phyloP scores from a whole-genome alignment of 768 basidiomycete genomes.

The Crepidotus variabilis region DNA sequence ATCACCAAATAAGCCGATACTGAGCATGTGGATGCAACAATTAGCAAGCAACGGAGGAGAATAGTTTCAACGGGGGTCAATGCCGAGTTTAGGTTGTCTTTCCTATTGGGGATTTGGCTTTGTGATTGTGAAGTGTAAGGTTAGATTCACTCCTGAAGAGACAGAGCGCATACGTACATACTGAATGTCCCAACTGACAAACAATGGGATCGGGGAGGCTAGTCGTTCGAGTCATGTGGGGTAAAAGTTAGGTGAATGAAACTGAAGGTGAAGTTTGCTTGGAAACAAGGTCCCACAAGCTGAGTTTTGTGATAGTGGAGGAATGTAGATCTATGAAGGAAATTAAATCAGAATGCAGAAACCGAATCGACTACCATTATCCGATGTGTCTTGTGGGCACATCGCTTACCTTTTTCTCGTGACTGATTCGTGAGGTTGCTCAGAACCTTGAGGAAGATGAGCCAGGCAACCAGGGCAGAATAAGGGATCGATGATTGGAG shows the following conservation, averaged over 20 bases:
- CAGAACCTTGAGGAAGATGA: not conserved
- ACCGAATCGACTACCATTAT: not conserved
- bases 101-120: not conserved
- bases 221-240: not conserved
- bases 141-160: not conserved
- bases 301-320: not conserved
- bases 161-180: not conserved
- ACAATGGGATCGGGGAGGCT: not conserved
- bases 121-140: not conserved
- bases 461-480: not conserved
- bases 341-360: not conserved
- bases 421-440: not conserved
- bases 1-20: not conserved
- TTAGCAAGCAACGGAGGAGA: not conserved
- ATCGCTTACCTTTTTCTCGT: not conserved
- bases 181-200: not conserved
- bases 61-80: not conserved
- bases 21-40: not conserved
- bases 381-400: not conserved
- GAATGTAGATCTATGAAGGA: not conserved
- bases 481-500: not conserved
- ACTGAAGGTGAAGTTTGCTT: not conserved
- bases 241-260: not conserved
- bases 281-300: not conserved
- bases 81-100: not conserved